A percentile compares a stretch with the other conserved stretches of the same genome.
Conservation (phyloP, 257 asterid genomes). For the Scutellaria galericulata region DNA sequence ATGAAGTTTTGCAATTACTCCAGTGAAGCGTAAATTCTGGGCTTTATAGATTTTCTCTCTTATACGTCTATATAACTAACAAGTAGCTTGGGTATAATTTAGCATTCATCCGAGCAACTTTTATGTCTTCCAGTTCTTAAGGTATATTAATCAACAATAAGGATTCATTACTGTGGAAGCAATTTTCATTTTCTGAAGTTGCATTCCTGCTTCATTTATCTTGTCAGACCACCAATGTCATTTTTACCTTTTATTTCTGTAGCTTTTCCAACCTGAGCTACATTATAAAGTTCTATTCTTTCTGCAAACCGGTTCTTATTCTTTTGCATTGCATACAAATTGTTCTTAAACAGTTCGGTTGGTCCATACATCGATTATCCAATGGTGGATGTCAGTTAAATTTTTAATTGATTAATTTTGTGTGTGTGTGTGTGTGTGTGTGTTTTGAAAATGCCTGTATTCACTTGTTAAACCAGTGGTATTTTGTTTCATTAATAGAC, state of each 20-base stretch:
- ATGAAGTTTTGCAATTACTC: background rate
- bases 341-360: background rate
- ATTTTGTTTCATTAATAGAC: slow-evolving; percentile 14
- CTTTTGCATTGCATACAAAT: slow-evolving; percentile 1
- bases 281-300: background rate
- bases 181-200: background rate
- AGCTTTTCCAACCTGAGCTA: background rate
- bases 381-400: too few relatives aligned
- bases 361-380: background rate
- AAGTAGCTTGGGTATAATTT: background rate
- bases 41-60: background rate
- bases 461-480: background rate
- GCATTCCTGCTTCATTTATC: background rate
- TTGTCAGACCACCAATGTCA: background rate
- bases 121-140: background rate
- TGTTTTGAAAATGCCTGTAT: background rate
- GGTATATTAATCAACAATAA: background rate
- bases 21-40: background rate
- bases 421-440: background rate
- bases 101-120: background rate
- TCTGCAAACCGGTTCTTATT: background rate
- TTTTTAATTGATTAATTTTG: background rate
- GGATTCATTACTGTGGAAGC: background rate
- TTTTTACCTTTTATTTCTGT: background rate
- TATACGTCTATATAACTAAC: background rate